These are phyloP conservation scores for Mucor saturninus DNA, from an alignment of 371 early-diverging fungal genomes.

Conservation along the genomic window DNA sequence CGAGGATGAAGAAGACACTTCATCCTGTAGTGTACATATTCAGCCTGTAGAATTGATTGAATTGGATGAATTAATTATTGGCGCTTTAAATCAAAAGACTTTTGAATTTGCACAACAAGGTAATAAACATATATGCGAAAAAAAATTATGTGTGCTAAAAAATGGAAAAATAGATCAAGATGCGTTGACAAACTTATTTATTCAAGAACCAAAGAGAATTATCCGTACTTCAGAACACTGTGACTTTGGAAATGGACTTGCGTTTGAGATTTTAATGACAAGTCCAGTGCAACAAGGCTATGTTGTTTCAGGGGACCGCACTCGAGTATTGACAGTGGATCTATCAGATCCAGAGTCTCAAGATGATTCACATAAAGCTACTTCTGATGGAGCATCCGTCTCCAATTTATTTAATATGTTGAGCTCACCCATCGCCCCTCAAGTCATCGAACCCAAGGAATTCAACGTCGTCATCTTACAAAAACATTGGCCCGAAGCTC, in stretches of 20 bases:
- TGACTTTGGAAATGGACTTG: slow-evolving; percentile 24
- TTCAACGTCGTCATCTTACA: slow-evolving; percentile 43
- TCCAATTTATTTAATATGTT: slow-evolving; percentile 32
- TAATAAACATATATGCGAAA: slow-evolving; percentile 18
- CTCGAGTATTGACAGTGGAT: slow-evolving; percentile 39
- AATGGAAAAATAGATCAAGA: slow-evolving; percentile 25
- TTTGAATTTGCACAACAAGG: slow-evolving; percentile 60
- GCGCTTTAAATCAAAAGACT: slow-evolving; percentile 61
- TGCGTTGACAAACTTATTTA: slow-evolving; percentile 21
- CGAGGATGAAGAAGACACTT: slow-evolving; percentile 35
- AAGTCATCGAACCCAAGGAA: slow-evolving; percentile 40
- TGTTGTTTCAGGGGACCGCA: slow-evolving; percentile 41
- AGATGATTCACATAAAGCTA: slow-evolving; percentile 4
- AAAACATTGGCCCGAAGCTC: slow-evolving; percentile 51
- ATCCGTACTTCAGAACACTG: slow-evolving; percentile 51
- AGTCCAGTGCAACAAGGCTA: slow-evolving; percentile 74
- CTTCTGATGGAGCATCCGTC: slow-evolving; percentile 20
- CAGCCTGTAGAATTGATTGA: slow-evolving; percentile 59
- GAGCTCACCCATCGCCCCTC: slow-evolving; percentile 21
- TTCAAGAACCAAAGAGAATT: slow-evolving; percentile 43
- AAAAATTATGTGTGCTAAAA: background rate
- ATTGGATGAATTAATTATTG: slow-evolving; percentile 68
- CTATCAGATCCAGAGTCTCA: slow-evolving; percentile 32
- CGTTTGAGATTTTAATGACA: slow-evolving; percentile 58
- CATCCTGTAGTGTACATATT: slow-evolving; percentile 26